Base-by-base conservation (phyloP, 129 eudicot species). In the Dittrichia graveolens region DNA sequence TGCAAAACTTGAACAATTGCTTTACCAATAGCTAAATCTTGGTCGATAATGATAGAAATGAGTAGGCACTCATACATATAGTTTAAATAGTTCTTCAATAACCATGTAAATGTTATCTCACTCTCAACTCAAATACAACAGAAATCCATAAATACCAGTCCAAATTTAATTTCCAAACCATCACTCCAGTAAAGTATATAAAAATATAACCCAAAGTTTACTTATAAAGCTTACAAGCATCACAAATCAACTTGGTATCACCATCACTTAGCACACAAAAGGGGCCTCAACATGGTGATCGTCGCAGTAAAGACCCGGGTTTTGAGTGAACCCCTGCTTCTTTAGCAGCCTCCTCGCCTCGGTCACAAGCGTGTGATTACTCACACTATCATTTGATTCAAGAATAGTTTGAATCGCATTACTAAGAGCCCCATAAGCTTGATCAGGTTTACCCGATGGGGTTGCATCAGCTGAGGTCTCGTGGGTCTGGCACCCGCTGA, bases 401-500 rank as follows among this genome's bases (percentile, higher is more conserved):
- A 94, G 59, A 19, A 94, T 94, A 4, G 77, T 73, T 78, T 94
- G 99, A 75, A 94, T 85, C 24, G 91, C 96, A 54, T 94, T 94
- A 79, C 99, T 94, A 48, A 90, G 88, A 39, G 99, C 99, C 13
- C 99, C 99, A 64, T 94, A 94, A 55, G 99, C 89, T 62, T 86
- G 72, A 45, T 80, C 78, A 1, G 87, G 76, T 10, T 88, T 83
- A 6, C 97, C 97, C n/a, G 79, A 11, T 9, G 99, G 97, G 10
- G 76, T 87, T 15, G 96, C 97, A 73, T 94, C 99, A 7, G 99
- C 99, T 13, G 99, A 94, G 6, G 99, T 94, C 76, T 94, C 91
- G 45, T 94, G 80, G 0, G 93, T 94, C 75, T 94, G 99, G 83
- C 97, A 94, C 57, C 99, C 99, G 57, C 99, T 94, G 56, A 94